Evolutionary conservation across 139 green algal genomes (phyloP).

Genomic region (Pleodorina starrii): DNA sequence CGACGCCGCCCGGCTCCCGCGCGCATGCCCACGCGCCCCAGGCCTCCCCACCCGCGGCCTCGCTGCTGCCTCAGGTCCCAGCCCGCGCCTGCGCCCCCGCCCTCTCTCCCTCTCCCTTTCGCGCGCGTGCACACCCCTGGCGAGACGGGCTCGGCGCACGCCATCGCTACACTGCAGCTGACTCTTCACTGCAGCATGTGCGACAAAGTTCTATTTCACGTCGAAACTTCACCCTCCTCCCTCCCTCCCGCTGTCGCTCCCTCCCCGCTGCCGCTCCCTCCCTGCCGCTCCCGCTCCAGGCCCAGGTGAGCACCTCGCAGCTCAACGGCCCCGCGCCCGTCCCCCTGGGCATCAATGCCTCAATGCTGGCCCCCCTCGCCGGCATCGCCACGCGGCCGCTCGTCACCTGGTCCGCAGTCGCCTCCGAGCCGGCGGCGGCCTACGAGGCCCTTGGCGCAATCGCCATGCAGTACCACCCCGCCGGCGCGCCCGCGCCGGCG

Average conservation of each 20-base stretch:
- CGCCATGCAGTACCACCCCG: slow-evolving; percentile 4
- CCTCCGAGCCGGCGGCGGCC: background rate
- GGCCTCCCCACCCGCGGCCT: no score
- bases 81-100: no score
- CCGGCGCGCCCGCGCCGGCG: background rate
- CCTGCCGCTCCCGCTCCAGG: background rate
- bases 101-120: no score
- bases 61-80: no score
- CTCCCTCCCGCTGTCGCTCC: background rate
- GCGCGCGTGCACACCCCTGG: no score
- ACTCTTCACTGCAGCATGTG: no score
- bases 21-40: no score
- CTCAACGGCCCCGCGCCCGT: background rate
- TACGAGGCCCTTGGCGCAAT: slow-evolving; percentile 1
- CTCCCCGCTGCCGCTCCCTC: background rate
- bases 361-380: background rate
- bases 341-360: background rate
- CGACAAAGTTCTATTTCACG: no score
- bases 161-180: no score
- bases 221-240: background rate
- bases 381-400: slow-evolving; percentile 24
- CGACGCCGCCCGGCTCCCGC: no score
- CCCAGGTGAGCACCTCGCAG: background rate
- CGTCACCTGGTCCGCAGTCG: slow-evolving; percentile 15
- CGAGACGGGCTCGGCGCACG: no score